These are phyloP conservation scores for Nicotiana knightiana DNA, from an alignment of 257 asterid species.

Conservation along the genomic window DNA sequence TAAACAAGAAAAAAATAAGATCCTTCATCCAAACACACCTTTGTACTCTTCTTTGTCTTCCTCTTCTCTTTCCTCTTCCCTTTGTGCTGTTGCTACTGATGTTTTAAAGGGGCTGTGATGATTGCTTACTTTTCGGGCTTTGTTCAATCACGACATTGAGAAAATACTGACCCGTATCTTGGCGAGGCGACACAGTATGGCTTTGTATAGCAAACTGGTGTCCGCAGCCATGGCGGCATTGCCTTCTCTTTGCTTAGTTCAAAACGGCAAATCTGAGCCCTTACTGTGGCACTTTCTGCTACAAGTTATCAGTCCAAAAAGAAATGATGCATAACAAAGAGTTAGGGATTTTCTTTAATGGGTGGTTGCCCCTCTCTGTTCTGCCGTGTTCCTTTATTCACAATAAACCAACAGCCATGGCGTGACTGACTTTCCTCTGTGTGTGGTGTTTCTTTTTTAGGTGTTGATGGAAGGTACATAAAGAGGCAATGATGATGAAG, in stretches of 20 bases:
- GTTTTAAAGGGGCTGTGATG: background rate
- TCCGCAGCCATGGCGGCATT: slow-evolving; percentile 33
- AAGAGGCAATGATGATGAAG: background rate
- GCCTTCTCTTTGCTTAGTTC: background rate
- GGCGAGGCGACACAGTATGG: background rate
- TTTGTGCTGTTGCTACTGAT: no score
- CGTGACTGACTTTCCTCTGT: no score
- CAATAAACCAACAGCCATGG: slow-evolving; percentile 13
- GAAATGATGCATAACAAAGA: slow-evolving; percentile 8
- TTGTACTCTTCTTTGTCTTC: no score
- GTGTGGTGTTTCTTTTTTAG: background rate
- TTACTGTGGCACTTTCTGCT: no score
- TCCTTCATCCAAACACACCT: no score
- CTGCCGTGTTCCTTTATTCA: slow-evolving; percentile 9
- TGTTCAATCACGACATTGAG: no score
- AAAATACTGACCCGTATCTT: no score
- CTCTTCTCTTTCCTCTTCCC: no score
- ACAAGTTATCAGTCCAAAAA: background rate
- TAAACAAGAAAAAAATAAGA: background rate
- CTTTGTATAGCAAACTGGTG: slow-evolving; percentile 7
- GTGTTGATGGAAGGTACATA: background rate
- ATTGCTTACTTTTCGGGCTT: no score
- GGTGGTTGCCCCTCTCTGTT: slow-evolving; percentile 27
- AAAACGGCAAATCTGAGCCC: slow-evolving; percentile 13
- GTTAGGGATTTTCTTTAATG: slow-evolving; percentile 13